A percentile compares a stretch with the other conserved stretches of the same genome.
These are phyloP conservation scores for Luvunga scandens DNA, from an alignment of 345 rosid genomes.

Conservation along the genomic window DNA sequence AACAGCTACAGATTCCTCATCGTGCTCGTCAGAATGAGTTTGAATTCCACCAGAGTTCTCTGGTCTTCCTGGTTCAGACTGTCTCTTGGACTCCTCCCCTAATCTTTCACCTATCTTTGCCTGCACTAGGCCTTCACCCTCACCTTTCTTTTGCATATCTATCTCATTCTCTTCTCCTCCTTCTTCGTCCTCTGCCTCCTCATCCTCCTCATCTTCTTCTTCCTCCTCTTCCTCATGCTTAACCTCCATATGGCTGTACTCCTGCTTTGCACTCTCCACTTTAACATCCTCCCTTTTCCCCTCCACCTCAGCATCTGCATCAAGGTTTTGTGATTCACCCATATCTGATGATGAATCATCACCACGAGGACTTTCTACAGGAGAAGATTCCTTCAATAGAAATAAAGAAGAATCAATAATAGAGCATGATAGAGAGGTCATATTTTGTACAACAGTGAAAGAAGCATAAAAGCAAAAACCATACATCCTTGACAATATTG, in stretches of 20 bases:
- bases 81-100: constrained; percentile 42
- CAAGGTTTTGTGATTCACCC: constrained; percentile 60
- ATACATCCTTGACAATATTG: background rate
- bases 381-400: constrained; percentile 56
- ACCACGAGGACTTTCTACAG: constrained; percentile 57
- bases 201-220: constrained; percentile 37
- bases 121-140: constrained; percentile 36
- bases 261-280: constrained; percentile 39
- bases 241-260: constrained; percentile 34
- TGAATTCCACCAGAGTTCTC: constrained; percentile 35
- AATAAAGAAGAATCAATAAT: background rate
- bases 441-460: background rate
- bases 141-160: constrained; percentile 38
- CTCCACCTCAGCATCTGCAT: constrained; percentile 58
- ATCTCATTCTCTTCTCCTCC: constrained; percentile 44
- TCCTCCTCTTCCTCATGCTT: constrained; percentile 38
- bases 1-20: constrained; percentile 43
- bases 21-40: constrained; percentile 32
- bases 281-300: constrained; percentile 45
- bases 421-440: background rate
- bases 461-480: background rate
- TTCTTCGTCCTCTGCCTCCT: constrained; percentile 32
- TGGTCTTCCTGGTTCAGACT: constrained; percentile 35
- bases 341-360: constrained; percentile 70
- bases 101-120: constrained; percentile 33